These are phyloP conservation scores for Rosa hybrid DNA, from an alignment of 331 rosid genomes.

Conservation along the genomic window DNA sequence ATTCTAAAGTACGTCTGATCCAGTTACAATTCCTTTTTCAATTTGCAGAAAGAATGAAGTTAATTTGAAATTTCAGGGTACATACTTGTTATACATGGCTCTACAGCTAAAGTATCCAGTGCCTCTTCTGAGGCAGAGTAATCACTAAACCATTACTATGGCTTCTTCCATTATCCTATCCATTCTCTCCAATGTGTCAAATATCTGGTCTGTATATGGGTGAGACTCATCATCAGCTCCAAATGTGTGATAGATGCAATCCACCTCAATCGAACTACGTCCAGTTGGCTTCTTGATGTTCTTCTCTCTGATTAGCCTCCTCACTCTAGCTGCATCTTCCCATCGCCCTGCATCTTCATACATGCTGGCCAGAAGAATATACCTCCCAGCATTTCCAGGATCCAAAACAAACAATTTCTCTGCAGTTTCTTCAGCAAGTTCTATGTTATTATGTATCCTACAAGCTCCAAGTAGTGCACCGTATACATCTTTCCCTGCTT, in stretches of 20 bases:
- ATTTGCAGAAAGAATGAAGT: background rate
- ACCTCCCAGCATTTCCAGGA: slow-evolving; percentile 63
- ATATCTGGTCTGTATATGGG: slow-evolving; percentile 43
- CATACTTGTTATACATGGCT: background rate
- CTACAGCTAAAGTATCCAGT: background rate
- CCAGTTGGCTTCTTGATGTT: slow-evolving; percentile 71
- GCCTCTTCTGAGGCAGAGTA: background rate
- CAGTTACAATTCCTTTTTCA: background rate
- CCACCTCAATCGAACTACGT: slow-evolving; percentile 71
- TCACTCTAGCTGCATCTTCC: slow-evolving; percentile 71
- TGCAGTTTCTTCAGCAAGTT: slow-evolving; percentile 63
- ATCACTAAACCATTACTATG: background rate
- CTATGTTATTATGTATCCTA: slow-evolving; percentile 63
- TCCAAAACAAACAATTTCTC: slow-evolving; percentile 67
- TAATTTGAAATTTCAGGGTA: too few relatives aligned
- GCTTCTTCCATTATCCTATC: slow-evolving; percentile 46
- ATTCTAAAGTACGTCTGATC: background rate
- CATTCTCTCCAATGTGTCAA: slow-evolving; percentile 50
- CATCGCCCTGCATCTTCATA: slow-evolving; percentile 68
- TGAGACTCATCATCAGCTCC: slow-evolving; percentile 69
- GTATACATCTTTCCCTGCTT: slow-evolving; percentile 68
- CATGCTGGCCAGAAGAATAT: slow-evolving; percentile 66
- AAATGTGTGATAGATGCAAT: slow-evolving; percentile 50
- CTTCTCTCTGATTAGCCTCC: slow-evolving; percentile 59
- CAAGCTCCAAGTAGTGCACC: slow-evolving; percentile 85